Conservation (phyloP, 768 basidiomycete genomes). For the Suillus variegatus region DNA sequence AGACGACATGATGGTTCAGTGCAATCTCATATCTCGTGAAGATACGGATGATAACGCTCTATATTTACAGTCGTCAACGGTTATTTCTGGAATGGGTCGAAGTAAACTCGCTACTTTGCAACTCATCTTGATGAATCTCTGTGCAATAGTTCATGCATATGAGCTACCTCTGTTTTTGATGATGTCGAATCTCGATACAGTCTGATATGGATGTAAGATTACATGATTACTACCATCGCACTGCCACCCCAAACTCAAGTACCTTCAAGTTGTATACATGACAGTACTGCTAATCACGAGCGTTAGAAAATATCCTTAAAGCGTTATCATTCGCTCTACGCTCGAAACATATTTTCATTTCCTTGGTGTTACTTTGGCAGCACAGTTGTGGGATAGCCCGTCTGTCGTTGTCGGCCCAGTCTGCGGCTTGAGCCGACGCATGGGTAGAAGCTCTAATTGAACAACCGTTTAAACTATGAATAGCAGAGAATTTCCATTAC, state of each 20-base stretch:
- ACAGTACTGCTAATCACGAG: neutral
- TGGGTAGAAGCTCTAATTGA: neutral
- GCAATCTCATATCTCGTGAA: neutral
- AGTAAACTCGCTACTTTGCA: neutral
- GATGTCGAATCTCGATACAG: neutral
- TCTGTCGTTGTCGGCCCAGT: neutral
- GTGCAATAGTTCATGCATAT: neutral
- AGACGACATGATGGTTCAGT: constrained; percentile 16
- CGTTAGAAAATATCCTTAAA: neutral
- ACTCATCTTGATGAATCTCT: too few relatives aligned
- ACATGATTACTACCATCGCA: neutral
- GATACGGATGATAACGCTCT: neutral
- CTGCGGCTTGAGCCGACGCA: too few relatives aligned
- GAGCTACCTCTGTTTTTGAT: neutral
- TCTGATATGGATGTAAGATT: neutral
- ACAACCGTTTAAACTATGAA: neutral
- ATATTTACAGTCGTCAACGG: neutral
- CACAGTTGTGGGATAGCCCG: neutral
- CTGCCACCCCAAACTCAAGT: too few relatives aligned
- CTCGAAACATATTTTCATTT: neutral
- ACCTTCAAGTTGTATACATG: too few relatives aligned
- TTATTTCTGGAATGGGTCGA: neutral
- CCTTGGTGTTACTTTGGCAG: neutral
- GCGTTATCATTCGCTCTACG: neutral
- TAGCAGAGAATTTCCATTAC: neutral